Evolutionary conservation across 177 flowering plant genomes (phyloP), one percentile per base, ranked within the genome.

Genomic region (Vitis hybrid): DNA sequence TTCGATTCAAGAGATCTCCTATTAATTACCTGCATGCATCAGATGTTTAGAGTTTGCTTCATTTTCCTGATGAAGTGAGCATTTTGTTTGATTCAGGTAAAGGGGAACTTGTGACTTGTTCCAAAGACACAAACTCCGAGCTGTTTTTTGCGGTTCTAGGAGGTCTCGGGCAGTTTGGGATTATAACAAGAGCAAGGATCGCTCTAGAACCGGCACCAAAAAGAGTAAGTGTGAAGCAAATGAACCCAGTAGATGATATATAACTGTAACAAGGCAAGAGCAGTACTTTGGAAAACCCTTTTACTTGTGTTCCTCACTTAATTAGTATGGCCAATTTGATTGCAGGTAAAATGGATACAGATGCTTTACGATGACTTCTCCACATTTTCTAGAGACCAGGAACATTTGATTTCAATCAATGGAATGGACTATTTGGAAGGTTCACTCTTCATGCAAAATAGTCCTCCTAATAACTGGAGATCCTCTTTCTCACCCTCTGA

Each of bases 101-200:
- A 71, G 95, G 95, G 26, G 91, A 90, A 60, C 16, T 80, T 0
- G 58, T 86, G 66, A 89, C 88, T 29, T 90, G 97, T 74, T 87
- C 92, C 5, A 66, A 74, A 50, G 18, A 72, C 6, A n/a, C 5
- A 6, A 87, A 89, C 55, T 61, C 91, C 1, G 92, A 89, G 71
- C 81, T 92, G n/a, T 92, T 85, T 70, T 77, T 79, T 74, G 90
- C 77, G 1, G 92, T 86, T 55, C 74, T 92, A 18, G 97, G 97
- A 39, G 97, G 97, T 15, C 26, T 22, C 26, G 26, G 26, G 26
- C 26, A 22, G 26, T 22, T 22, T 22, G 26, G 26, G 26, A 22
- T 92, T 67, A 92, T 92, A 72, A 86, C 85, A 4, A 76, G 91
- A 77, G 95, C 97, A 19, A 84, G 91, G 76, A 87, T 92, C 29